Base-by-base conservation (phyloP, 371 early-diverging fungal genomes). In the Mucor plumbeus region DNA sequence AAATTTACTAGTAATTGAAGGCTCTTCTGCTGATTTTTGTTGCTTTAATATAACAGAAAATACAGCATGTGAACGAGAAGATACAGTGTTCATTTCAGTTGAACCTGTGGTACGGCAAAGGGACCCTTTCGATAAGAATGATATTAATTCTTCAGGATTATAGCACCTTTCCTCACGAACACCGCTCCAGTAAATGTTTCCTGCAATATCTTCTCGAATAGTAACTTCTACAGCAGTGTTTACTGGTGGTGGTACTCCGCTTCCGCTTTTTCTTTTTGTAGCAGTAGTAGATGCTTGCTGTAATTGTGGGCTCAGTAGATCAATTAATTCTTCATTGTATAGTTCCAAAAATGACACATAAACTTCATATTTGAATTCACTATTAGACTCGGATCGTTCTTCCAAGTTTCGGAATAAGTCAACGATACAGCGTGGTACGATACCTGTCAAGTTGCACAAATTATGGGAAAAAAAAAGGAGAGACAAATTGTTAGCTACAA, bases 61-160 rank as follows among this genome's bases (percentile, higher is more conserved):
- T 40, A 99, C 97, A 41, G 99, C 99, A 81, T 99, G 99, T 10
- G 97, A 97, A 64, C 99, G 89, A n/a, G 98, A 98, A 0, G 97
- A 97, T 4, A 91, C 86, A 9, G 87, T 88, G 83, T 99, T 99
- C 99, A 99, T 99, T 41, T 96, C 94, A 14, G 99, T 99, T 14
- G 93, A 89, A 14, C 93, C 96, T 4, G 99, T 98, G n/a, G 95
- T 97, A 71, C 99, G 89, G 75, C 92, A 88, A 57, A 90, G 73
- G 15, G 92, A 91, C 62, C 98, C 95, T 73, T 89, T 89, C 56
- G 89, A 83, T 33, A 97, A 73, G 13, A 70, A 74, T 10, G 79
- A 85, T 72, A 98, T 67, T 7, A 96, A 81, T 63, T 94, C 96
- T 53, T 91, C 91, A 4, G 95, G 91, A 8, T 86, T 85, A 0